Evolutionary conservation across 2,329 filamentous ascomycete species (phyloP).

Genomic region (Pseudopyrenochaeta lycopersici): DNA sequence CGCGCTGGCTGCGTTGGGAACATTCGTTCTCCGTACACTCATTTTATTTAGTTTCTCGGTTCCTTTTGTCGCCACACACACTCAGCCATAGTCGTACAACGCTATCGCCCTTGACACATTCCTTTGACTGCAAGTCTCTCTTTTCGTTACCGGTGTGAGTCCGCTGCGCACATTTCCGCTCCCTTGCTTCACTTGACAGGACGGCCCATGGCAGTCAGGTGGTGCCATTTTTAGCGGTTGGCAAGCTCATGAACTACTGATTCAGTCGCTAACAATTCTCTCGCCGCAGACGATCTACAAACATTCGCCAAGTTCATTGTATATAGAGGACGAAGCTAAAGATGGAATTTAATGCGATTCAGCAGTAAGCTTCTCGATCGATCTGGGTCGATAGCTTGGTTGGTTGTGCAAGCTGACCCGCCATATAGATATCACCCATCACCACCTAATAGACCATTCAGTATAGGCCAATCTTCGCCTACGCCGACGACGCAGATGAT

Average conservation of each 20-base stretch:
- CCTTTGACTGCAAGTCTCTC: constrained; percentile 38
- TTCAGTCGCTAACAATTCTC: constrained; percentile 37
- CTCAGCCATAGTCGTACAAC: constrained; percentile 42
- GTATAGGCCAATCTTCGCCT: constrained; percentile 40
- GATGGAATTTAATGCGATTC: constrained; percentile 55
- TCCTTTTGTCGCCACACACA: constrained; percentile 34
- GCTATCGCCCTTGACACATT: constrained; percentile 48
- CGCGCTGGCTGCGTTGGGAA: constrained; percentile 50
- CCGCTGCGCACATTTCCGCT: constrained; percentile 21
- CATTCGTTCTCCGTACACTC: constrained; percentile 51
- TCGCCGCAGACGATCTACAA: constrained; percentile 29
- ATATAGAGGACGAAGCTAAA: constrained; percentile 40
- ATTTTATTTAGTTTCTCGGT: constrained; percentile 38
- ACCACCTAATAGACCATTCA: constrained; percentile 47
- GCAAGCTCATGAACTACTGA: constrained; percentile 25
- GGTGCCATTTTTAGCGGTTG: constrained; percentile 24
- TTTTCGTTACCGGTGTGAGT: constrained; percentile 41
- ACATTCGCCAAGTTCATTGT: constrained; percentile 29
- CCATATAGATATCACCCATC: constrained; percentile 48
- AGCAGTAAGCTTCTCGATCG: constrained; percentile 44
- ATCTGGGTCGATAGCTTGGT: constrained; percentile 6
- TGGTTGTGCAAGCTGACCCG: constrained; percentile 26
- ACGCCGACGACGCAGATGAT: constrained; percentile 45
- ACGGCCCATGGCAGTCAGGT: constrained; percentile 31
- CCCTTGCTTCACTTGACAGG: constrained; percentile 37